Evolutionary conservation across 2,329 filamentous ascomycete species (phyloP), one percentile per base, ranked within the genome.

Genomic region (Didymella sp.): DNA sequence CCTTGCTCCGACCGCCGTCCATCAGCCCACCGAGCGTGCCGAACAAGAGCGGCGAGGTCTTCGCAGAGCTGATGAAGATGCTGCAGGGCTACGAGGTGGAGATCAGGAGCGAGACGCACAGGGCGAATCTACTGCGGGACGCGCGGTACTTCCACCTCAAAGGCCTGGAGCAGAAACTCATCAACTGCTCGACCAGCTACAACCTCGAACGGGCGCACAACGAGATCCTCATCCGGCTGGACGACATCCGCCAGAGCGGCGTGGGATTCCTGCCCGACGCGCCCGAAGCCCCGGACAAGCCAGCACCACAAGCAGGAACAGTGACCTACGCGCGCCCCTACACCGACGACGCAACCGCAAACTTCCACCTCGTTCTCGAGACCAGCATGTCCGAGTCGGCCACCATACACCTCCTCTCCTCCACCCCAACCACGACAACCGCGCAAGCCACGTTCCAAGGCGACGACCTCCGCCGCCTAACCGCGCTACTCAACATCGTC

Each of bases 101-200:
- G 21, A 91, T 97, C 57, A 84, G 87, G 50, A 84, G 88, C 73
- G 90, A 93, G 61, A 81, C 84, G 2, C 94, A 98, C 70, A 87
- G 94, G 82, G 85, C 21, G 86, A 90, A 56, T 82, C 19, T 98
- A 3, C 80, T 98, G 1, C 84, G 90, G 37, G 94, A 98, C 75
- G 95, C 91, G 60, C 87, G 91, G 49, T 98, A 97, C 75, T 97
- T 94, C 75, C 92, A 96, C 73, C 88, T 98, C 66, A 94, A 93
- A 71, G 92, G 92, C 0, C 79, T 97, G 0, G 94, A 98, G 77
- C 94, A 98, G 76, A 88, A 87, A 62, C 81, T 98, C 11, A 89
- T 97, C 40, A 86, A 90, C 0, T 90, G 93, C 74, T 76, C 85
- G 25, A 89, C 94, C 58, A 86, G 83, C 48, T 92, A 87, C 76